phyloP scores from a whole-genome alignment of 306 rosid genomes.

The Fragaria ananassa region DNA sequence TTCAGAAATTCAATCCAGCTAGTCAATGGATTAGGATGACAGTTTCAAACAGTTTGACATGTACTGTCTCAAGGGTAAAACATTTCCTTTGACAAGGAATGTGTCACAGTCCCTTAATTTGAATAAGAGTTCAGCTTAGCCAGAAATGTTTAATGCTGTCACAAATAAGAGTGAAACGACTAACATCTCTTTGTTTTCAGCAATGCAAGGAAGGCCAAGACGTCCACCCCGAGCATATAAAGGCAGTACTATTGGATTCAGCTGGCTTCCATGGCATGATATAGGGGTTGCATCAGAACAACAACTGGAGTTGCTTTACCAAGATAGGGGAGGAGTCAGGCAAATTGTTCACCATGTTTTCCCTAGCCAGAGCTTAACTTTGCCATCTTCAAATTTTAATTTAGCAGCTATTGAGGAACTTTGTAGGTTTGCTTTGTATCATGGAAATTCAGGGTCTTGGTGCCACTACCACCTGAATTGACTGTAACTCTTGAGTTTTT shows the following conservation, averaged over 20 bases:
- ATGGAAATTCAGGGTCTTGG: constrained; percentile 9
- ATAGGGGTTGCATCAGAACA: constrained; percentile 24
- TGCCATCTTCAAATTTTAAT: neutral
- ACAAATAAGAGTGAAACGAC: neutral
- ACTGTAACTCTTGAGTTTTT: neutral
- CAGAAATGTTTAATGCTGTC: neutral
- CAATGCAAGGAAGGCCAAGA: constrained; percentile 85
- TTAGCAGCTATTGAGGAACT: constrained; percentile 14
- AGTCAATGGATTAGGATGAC: neutral
- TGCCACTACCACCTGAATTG: constrained; percentile 12
- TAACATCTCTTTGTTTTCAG: constrained; percentile 33
- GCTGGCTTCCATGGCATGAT: constrained; percentile 65
- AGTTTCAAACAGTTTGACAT: neutral
- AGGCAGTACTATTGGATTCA: constrained; percentile 78
- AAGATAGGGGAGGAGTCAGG: neutral
- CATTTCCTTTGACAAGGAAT: neutral
- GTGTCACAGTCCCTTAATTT: neutral
- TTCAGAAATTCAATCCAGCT: neutral
- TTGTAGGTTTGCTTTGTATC: neutral
- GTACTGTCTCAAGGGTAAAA: neutral
- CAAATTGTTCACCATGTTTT: neutral
- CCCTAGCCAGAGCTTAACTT: constrained; percentile 9
- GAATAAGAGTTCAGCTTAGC: neutral
- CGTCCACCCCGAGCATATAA: constrained; percentile 74
- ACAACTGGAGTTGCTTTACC: constrained; percentile 3